Conservation (phyloP, 164 flowering plant genomes). For the Cinnamomum chago region DNA sequence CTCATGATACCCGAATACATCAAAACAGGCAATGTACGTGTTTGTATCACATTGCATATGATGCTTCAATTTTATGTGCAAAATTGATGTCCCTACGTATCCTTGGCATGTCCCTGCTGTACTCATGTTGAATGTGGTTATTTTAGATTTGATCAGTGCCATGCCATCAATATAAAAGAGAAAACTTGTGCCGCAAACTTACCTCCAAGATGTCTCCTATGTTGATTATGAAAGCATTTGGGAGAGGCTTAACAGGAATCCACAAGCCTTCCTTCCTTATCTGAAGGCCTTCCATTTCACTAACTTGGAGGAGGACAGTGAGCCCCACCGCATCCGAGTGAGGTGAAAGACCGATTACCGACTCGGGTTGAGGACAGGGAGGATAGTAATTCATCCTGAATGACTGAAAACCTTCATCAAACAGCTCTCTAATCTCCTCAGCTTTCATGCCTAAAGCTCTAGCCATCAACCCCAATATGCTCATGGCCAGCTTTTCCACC, state of each 20-base stretch:
- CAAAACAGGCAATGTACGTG: no score
- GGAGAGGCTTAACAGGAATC: conserved; percentile 39
- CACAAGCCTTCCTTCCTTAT: conserved; percentile 40
- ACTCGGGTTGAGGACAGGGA: conserved; percentile 35
- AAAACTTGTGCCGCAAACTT: neutral
- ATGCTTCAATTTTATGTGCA: no score
- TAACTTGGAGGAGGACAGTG: conserved; percentile 38
- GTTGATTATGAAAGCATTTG: conserved; percentile 39
- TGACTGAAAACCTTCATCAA: conserved; percentile 24
- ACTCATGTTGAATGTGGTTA: no score
- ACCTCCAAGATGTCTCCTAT: conserved; percentile 54
- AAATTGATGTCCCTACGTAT: no score
- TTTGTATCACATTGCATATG: no score
- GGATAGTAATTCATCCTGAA: conserved; percentile 44
- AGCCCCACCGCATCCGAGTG: conserved; percentile 44
- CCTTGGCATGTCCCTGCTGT: no score
- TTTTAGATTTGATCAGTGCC: no score
- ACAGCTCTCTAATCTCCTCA: conserved; percentile 24
- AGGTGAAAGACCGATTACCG: conserved; percentile 40
- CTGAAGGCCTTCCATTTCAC: conserved; percentile 44
- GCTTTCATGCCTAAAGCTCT: conserved; percentile 26
- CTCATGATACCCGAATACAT: no score
- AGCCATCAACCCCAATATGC: conserved; percentile 25
- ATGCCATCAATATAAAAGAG: neutral
- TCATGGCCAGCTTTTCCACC: conserved; percentile 14